phyloP scores from a whole-genome alignment of 345 rosid species.

The Triadica sebifera region DNA sequence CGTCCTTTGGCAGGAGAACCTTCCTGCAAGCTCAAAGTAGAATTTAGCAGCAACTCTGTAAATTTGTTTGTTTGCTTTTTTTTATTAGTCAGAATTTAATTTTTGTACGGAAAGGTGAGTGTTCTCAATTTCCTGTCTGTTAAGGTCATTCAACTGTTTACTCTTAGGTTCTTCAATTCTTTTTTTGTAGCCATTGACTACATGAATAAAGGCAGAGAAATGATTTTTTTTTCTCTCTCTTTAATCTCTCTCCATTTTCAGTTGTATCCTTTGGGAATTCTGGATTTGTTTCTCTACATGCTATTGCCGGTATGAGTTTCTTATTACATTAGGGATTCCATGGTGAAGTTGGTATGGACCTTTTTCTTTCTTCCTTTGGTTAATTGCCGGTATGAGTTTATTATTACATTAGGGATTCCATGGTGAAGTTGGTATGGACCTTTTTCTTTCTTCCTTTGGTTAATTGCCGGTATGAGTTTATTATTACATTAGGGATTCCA shows the following conservation, averaged over 20 bases:
- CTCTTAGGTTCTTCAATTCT: conserved; percentile 41
- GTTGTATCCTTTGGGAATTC: background rate
- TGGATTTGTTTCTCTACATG: too few species aligned
- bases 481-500: too few species aligned
- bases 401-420: too few species aligned
- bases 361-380: too few species aligned
- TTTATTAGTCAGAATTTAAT: conserved; percentile 13
- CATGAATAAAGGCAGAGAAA: conserved; percentile 35
- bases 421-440: too few species aligned
- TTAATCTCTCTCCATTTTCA: background rate
- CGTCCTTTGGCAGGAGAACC: conserved; percentile 48
- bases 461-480: too few species aligned
- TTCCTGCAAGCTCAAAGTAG: conserved; percentile 41
- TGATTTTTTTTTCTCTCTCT: conserved; percentile 14
- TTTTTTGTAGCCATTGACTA: conserved; percentile 36
- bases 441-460: too few species aligned
- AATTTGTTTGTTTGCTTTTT: conserved; percentile 20
- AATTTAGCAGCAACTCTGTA: conserved; percentile 38
- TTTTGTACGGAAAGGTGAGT: conserved; percentile 31
- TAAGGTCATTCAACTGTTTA: conserved; percentile 39
- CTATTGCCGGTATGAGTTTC: too few species aligned
- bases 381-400: too few species aligned
- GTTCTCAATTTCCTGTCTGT: conserved; percentile 27
- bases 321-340: too few species aligned
- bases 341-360: too few species aligned